These are phyloP conservation scores for Scortechinia acanthostroma DNA, from an alignment of 2,329 filamentous ascomycete species.

Conservation along the genomic window DNA sequence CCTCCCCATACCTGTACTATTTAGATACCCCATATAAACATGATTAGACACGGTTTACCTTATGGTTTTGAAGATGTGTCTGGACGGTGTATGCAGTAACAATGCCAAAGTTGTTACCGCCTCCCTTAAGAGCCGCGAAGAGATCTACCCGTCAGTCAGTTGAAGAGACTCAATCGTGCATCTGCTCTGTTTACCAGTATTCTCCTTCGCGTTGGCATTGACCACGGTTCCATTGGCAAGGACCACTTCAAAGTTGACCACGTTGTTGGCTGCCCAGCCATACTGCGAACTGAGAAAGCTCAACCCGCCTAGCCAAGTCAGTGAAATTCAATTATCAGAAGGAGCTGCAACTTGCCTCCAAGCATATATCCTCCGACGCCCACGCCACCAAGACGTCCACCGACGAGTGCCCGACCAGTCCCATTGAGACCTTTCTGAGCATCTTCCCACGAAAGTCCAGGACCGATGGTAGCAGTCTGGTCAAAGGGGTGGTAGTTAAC, in stretches of 20 bases:
- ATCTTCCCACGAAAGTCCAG: conserved; percentile 1
- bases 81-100: conserved; percentile 25
- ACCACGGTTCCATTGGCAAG: conserved; percentile 18
- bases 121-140: conserved; percentile 28
- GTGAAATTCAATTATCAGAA: neutral
- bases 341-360: neutral
- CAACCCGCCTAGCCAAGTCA: conserved; percentile 1
- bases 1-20: conserved; percentile 31
- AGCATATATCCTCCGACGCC: conserved; percentile 4
- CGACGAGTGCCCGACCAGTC: neutral
- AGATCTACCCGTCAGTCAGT: too few species aligned
- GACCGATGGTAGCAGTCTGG: conserved; percentile 13
- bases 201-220: conserved; percentile 24
- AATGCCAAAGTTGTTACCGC: conserved; percentile 32
- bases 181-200: conserved; percentile 12
- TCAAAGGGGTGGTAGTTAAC: conserved; percentile 22
- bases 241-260: conserved; percentile 31
- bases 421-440: conserved; percentile 1
- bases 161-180: too few species aligned
- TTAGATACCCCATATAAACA: too few species aligned
- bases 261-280: conserved; percentile 36
- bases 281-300: conserved; percentile 20
- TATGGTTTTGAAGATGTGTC: conserved; percentile 17
- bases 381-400: neutral
- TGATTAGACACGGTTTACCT: conserved; percentile 9